A percentile compares a stretch with the other conserved stretches of the same genome.
Conservation (phyloP, 1,139 yeast species). For the Magnusiomyces fungicola region DNA sequence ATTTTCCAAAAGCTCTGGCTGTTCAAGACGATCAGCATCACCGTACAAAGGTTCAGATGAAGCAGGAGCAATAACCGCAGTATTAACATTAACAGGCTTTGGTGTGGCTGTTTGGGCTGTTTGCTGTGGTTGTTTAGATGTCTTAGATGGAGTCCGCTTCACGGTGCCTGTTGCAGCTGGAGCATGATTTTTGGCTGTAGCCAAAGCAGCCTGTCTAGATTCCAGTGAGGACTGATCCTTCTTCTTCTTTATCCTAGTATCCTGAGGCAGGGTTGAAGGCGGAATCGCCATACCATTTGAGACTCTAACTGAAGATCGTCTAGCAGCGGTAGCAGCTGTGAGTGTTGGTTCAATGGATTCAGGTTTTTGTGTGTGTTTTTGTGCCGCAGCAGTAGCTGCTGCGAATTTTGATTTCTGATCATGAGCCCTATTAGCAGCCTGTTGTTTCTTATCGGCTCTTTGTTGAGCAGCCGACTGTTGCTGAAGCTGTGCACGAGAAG, state of each 20-base stretch:
- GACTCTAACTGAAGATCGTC: neutral
- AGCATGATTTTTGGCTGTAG: neutral
- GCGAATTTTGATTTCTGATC: neutral
- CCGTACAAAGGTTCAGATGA: no score
- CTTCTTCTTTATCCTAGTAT: no score
- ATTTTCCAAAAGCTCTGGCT: no score
- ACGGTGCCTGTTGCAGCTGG: neutral
- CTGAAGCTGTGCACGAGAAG: neutral
- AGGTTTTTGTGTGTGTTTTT: constrained; percentile 4
- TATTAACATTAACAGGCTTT: neutral
- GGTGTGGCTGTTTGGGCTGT: neutral
- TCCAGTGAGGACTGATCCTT: no score
- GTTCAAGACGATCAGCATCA: no score
- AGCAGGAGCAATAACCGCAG: constrained; percentile 5
- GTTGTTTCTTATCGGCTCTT: neutral
- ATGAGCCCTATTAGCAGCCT: neutral
- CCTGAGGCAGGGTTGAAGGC: neutral
- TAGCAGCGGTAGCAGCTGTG: constrained; percentile 2
- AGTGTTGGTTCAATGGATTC: neutral
- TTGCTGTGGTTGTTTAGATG: no score
- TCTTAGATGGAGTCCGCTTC: neutral
- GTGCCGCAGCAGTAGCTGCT: constrained; percentile 6
- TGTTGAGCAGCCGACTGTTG: neutral
- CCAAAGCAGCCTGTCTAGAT: no score
- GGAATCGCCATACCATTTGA: constrained; percentile 1